Base-by-base conservation (phyloP, 192 early-diverging fungal genomes). In the Entomortierella chlamydospora region DNA sequence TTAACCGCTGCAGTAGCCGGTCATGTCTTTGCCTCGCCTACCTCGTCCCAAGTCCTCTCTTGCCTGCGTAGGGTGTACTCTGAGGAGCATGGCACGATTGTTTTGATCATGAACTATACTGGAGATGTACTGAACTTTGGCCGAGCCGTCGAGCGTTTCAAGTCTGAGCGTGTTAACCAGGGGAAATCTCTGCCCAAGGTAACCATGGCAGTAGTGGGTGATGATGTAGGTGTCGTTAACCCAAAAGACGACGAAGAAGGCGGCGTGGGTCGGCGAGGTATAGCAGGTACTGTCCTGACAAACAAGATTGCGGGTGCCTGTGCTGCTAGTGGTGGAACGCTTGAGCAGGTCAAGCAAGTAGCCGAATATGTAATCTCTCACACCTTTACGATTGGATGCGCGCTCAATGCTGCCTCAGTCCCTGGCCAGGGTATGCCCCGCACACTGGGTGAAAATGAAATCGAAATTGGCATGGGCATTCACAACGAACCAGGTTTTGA, bases 31-130 rank as follows among this genome's bases (percentile, higher is more conserved):
- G 95, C 95, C 7, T 95, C 94, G 23, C 95, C 95, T 20, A 87
- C 91, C 1, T 87, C 95, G 6, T 86, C 86, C 1, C 93, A 95
- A 68, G 90, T 95, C 5, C 83, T 94, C 12, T 88, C 93, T 1
- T 93, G 91, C 49, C 74, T 96, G 51, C 81, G 91, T 47, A 83
- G 82, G 6, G 83, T 89, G 17, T 84, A 89, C 57, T 88, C 88
- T 5, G 83, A 84, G 39, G 83, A 91, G 29, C 50, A 74, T 23
- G 95, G 93, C 28, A 90, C 90, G 11, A 70, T 96, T 37, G 85
- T 94, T 3, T 85, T 96, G 15, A 88, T 95, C 85, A 96, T 94
- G 82, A 96, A 96, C 82, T 96, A 96, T 70, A 96, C 95, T 0
- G 95, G 93, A 47, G 90, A 92, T 66, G 85, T 88, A 57, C 83